phyloP scores from a whole-genome alignment of 1,284 basidiomycete species.

The Austropuccinia psidii region DNA sequence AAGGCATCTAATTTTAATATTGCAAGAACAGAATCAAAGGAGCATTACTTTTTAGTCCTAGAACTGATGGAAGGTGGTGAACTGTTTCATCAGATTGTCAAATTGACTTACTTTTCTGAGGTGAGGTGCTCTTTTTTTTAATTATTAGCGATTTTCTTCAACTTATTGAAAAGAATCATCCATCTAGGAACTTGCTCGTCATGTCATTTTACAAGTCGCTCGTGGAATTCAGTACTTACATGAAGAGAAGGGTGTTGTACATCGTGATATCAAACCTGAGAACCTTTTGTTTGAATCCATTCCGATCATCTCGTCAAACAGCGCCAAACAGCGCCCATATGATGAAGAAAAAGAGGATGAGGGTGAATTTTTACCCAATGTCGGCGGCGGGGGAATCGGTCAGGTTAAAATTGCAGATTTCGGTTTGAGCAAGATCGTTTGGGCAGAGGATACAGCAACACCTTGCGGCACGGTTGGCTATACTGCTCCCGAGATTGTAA shows the following conservation, averaged over 20 bases:
- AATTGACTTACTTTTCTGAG: conserved; percentile 97
- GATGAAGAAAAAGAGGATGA: conserved; percentile 99
- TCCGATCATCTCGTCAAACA: conserved; percentile 79
- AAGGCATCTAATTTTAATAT: too few species aligned
- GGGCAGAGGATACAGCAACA: conserved; percentile 98
- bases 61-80: conserved; percentile 97
- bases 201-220: conserved; percentile 96
- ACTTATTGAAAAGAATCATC: too few species aligned
- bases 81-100: conserved; percentile 98
- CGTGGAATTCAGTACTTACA: conserved; percentile 91
- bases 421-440: conserved; percentile 94
- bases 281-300: conserved; percentile 93
- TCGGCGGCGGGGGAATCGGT: conserved; percentile 95
- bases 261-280: conserved; percentile 91
- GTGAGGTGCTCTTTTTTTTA: conserved; percentile 36
- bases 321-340: conserved; percentile 69
- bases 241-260: conserved; percentile 90
- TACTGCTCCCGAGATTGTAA: conserved; percentile 98
- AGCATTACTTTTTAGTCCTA: conserved; percentile 89
- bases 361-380: conserved; percentile 81
- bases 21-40: conserved; percentile 80
- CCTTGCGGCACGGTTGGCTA: conserved; percentile 99
- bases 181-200: conserved; percentile 72
- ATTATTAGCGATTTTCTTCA: not conserved
- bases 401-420: conserved; percentile 99